phyloP scores from a whole-genome alignment of 2,329 filamentous ascomycete genomes.

The Orbilia blumenaviensis region DNA sequence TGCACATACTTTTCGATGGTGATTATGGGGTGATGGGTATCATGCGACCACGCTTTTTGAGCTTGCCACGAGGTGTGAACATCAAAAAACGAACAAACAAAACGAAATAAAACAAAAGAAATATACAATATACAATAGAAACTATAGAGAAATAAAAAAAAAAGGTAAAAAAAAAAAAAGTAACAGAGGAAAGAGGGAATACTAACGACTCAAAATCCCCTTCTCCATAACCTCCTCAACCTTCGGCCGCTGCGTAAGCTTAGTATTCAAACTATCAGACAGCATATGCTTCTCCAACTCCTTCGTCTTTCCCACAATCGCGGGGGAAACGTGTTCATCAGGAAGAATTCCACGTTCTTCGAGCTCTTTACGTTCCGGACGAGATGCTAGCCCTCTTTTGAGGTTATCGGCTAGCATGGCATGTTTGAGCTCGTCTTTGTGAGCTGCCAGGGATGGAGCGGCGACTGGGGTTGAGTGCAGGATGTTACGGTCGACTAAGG shows the following conservation, averaged over 20 bases:
- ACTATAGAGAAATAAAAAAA: too few relatives aligned
- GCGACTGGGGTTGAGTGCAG: slow-evolving; percentile 18
- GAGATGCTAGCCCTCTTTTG: slow-evolving; percentile 55
- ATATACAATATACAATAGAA: too few relatives aligned
- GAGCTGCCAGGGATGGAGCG: background rate
- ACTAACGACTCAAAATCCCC: slow-evolving; percentile 56
- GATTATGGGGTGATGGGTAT: too few relatives aligned
- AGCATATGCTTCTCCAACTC: slow-evolving; percentile 57
- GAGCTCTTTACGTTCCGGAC: slow-evolving; percentile 57
- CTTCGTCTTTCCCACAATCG: slow-evolving; percentile 55
- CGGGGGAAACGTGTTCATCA: slow-evolving; percentile 54
- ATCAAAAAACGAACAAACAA: background rate
- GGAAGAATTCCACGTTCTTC: slow-evolving; percentile 58
- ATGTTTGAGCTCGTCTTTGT: slow-evolving; percentile 56
- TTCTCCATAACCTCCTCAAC: slow-evolving; percentile 57
- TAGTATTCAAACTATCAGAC: slow-evolving; percentile 56
- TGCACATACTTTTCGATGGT: too few relatives aligned
- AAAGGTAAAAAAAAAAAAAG: too few relatives aligned
- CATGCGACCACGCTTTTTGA: background rate
- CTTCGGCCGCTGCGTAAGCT: slow-evolving; percentile 55
- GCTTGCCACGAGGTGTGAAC: background rate
- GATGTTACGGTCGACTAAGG: slow-evolving; percentile 52
- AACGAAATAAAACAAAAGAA: background rate
- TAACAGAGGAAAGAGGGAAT: slow-evolving; percentile 6
- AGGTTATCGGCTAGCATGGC: slow-evolving; percentile 56